Evolutionary conservation across 148 eudicot genomes (phyloP).

Genomic region (Rhododendron williamsianum): DNA sequence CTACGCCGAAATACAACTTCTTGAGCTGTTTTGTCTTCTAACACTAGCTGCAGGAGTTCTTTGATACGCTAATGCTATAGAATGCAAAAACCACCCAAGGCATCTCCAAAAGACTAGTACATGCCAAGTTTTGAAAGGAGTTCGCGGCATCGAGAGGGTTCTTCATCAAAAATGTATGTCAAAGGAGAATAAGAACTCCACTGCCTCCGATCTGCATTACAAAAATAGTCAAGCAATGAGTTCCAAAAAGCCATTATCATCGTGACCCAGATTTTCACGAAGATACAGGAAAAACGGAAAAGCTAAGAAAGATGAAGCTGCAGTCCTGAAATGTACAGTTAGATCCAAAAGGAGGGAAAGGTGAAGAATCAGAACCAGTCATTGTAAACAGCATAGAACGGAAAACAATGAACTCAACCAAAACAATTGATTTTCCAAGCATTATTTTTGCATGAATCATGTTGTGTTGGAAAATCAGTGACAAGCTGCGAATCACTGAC

Average conservation of each 20-base stretch:
- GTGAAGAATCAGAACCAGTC: background rate
- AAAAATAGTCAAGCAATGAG: background rate
- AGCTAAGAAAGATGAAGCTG: background rate
- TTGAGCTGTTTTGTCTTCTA: background rate
- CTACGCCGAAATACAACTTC: background rate
- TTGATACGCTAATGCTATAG: background rate
- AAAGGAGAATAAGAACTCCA: conserved; percentile 79
- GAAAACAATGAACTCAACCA: background rate
- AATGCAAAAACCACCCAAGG: background rate
- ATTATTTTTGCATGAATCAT: background rate
- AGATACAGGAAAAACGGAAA: background rate
- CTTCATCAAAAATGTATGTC: conserved; percentile 91
- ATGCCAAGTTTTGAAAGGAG: conserved; percentile 61
- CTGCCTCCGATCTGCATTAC: conserved; percentile 84
- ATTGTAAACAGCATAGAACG: background rate
- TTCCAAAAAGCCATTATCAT: background rate
- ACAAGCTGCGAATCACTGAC: background rate
- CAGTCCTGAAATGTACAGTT: too few relatives aligned
- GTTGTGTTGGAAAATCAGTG: background rate
- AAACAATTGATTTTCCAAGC: background rate
- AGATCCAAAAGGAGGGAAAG: too few relatives aligned
- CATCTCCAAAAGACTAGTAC: background rate
- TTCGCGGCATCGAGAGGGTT: conserved; percentile 75
- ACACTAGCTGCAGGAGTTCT: background rate
- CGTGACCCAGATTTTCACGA: background rate